Evolutionary conservation across 345 rosid species (phyloP).

Genomic region (Clarkia xantiana): DNA sequence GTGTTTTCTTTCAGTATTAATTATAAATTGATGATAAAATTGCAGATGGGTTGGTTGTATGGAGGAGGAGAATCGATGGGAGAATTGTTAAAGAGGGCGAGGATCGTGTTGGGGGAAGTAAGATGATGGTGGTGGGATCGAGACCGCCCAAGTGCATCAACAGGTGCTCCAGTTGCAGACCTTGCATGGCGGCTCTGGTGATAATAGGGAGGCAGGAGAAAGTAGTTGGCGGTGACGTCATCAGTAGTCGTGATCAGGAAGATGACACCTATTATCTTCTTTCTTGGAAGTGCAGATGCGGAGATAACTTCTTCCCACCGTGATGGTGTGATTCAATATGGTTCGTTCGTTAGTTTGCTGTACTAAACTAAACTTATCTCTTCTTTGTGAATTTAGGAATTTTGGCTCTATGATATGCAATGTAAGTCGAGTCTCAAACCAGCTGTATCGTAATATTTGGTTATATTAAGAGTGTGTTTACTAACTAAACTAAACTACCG

Average conservation of each 20-base stretch:
- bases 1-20: too few relatives aligned
- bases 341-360: too few relatives aligned
- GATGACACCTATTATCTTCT: slow-evolving; percentile 44
- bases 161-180: slow-evolving; percentile 55
- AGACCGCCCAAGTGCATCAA: slow-evolving; percentile 54
- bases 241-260: slow-evolving; percentile 3
- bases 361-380: too few relatives aligned
- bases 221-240: not conserved
- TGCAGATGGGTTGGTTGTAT: too few relatives aligned
- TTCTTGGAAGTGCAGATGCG: slow-evolving; percentile 62
- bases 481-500: too few relatives aligned
- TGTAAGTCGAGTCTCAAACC: too few relatives aligned
- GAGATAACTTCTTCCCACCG: slow-evolving; percentile 37
- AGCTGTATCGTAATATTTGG: too few relatives aligned
- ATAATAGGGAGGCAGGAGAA: slow-evolving; percentile 11
- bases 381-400: too few relatives aligned
- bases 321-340: not conserved
- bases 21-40: too few relatives aligned
- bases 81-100: not conserved
- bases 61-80: too few relatives aligned
- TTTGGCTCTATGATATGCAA: too few relatives aligned
- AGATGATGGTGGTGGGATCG: slow-evolving; percentile 47
- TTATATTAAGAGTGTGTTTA: too few relatives aligned
- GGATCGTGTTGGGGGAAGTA: slow-evolving; percentile 10
- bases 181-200: slow-evolving; percentile 52